These are phyloP conservation scores for Podaxis sp. DNA, from an alignment of 768 basidiomycete species.

Conservation along the genomic window DNA sequence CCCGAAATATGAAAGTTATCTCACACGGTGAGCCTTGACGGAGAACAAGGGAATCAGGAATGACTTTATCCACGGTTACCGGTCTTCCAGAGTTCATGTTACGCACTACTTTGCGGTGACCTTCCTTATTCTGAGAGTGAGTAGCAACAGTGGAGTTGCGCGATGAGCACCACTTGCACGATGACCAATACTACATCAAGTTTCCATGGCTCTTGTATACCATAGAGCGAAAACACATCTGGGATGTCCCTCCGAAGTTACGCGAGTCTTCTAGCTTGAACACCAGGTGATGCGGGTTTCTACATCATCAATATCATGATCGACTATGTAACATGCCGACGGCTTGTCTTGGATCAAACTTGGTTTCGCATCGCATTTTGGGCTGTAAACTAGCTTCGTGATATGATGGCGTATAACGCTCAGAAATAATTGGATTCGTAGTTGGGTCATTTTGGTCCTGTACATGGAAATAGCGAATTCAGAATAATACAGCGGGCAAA, in stretches of 20 bases:
- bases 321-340: too few species aligned
- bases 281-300: too few species aligned
- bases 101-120: background rate
- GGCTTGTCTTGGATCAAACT: too few species aligned
- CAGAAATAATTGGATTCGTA: background rate
- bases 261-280: too few species aligned
- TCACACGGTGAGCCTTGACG: background rate
- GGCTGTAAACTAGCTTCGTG: background rate
- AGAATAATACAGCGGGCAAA: background rate
- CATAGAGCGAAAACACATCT: too few species aligned
- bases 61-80: background rate
- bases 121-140: background rate
- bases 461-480: slow-evolving; percentile 1
- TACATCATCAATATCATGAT: too few species aligned
- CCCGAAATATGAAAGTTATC: background rate
- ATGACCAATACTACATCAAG: too few species aligned
- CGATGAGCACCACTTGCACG: too few species aligned
- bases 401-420: background rate
- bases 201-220: too few species aligned
- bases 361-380: background rate
- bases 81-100: background rate
- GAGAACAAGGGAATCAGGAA: background rate
- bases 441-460: background rate
- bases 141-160: too few species aligned
- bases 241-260: too few species aligned